Conservation (phyloP, 164 flowering plant genomes). For the Vitis rupestris region DNA sequence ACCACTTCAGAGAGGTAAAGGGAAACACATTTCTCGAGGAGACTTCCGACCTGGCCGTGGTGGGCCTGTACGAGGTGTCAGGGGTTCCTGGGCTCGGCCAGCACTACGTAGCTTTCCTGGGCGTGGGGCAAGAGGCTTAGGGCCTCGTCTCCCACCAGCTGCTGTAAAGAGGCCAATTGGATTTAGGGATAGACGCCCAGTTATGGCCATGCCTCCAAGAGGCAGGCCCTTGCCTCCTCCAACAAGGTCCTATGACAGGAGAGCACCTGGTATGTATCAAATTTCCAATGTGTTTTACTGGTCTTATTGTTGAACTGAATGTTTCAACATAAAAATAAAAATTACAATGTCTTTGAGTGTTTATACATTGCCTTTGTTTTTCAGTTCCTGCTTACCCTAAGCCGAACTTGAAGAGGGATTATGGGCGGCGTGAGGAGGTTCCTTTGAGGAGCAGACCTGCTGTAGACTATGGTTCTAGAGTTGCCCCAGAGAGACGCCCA, state of each 20-base stretch:
- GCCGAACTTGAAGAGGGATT: slow-evolving; percentile 78
- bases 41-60: slow-evolving; percentile 48
- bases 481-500: slow-evolving; percentile 55
- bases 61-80: slow-evolving; percentile 31
- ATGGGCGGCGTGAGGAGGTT: slow-evolving; percentile 64
- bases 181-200: slow-evolving; percentile 65
- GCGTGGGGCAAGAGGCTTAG: slow-evolving; percentile 45
- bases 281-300: background rate
- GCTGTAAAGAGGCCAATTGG: slow-evolving; percentile 53
- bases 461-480: slow-evolving; percentile 67
- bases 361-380: background rate
- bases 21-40: slow-evolving; percentile 52
- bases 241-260: slow-evolving; percentile 73
- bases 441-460: slow-evolving; percentile 73
- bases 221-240: slow-evolving; percentile 66
- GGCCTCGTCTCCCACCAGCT: slow-evolving; percentile 40
- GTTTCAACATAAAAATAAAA: too few species aligned
- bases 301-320: background rate
- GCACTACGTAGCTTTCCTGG: slow-evolving; percentile 40
- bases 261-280: slow-evolving; percentile 62
- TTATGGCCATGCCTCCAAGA: slow-evolving; percentile 56
- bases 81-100: slow-evolving; percentile 68
- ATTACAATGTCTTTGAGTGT: background rate
- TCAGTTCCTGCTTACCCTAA: slow-evolving; percentile 79
- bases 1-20: slow-evolving; percentile 83